A percentile compares a stretch with the other conserved stretches of the same genome.
Evolutionary conservation across 129 eudicot species (phyloP).

Genomic region (Heracleum sosnowskyi): DNA sequence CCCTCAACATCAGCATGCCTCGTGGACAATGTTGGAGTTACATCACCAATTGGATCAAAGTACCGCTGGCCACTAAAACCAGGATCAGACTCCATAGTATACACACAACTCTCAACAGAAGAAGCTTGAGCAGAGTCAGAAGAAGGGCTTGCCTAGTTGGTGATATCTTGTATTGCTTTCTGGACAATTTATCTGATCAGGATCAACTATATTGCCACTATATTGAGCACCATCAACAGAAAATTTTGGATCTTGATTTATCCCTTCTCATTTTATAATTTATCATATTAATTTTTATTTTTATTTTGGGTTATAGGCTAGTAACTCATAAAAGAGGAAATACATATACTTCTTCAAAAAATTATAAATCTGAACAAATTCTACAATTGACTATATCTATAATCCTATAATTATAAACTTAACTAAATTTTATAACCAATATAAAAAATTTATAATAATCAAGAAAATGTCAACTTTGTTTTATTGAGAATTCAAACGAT

Average conservation of each 20-base stretch:
- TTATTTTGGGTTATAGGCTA: too few species aligned
- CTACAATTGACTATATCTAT: too few species aligned
- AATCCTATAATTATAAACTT: too few species aligned
- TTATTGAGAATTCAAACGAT: too few species aligned
- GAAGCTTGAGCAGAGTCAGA: conserved; percentile 53
- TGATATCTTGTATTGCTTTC: conserved; percentile 28
- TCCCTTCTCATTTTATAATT: too few species aligned
- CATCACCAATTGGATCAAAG: conserved; percentile 29
- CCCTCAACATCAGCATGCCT: conserved; percentile 19
- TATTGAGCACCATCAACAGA: conserved; percentile 26
- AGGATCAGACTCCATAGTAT: conserved; percentile 40
- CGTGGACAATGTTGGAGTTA: conserved; percentile 15
- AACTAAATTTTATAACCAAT: too few species aligned
- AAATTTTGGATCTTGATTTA: conserved; percentile 41
- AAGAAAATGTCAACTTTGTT: too few species aligned
- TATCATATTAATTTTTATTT: too few species aligned
- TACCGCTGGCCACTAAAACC: conserved; percentile 26
- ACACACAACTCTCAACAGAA: conserved; percentile 35
- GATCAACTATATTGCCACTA: conserved; percentile 18
- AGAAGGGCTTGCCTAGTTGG: conserved; percentile 41
- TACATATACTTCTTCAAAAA: too few species aligned
- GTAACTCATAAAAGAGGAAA: too few species aligned
- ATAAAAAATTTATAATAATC: too few species aligned
- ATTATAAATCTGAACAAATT: too few species aligned
- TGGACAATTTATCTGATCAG: conserved; percentile 18